Percentiles rank a stretch among this genome's conserved stretches.
phyloP scores from a whole-genome alignment of 75 land plant species.

The Selaginella moellendorffii region DNA sequence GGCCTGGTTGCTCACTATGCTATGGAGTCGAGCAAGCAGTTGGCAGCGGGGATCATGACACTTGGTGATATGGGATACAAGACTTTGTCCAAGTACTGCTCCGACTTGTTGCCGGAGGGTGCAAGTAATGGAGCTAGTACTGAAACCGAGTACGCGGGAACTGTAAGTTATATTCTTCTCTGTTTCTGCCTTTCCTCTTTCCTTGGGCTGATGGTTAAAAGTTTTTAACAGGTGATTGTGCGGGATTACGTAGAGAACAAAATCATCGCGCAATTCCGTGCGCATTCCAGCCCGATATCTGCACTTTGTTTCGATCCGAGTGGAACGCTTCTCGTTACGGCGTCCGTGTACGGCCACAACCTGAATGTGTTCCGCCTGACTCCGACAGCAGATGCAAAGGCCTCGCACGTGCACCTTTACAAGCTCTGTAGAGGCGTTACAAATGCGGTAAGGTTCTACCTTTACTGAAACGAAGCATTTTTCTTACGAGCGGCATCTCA shows the following conservation, averaged over 20 bases:
- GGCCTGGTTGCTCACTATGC: constrained; percentile 77
- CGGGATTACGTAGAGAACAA: constrained; percentile 63
- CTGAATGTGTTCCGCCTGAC: constrained; percentile 79
- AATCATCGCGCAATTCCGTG: constrained; percentile 74
- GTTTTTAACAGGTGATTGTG: constrained; percentile 61
- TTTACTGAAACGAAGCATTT: neutral
- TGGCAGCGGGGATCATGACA: constrained; percentile 74
- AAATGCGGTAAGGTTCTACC: constrained; percentile 55
- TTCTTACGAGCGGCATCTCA: too few relatives aligned
- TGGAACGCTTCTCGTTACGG: constrained; percentile 90
- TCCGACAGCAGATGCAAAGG: constrained; percentile 33
- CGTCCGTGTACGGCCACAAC: constrained; percentile 92
- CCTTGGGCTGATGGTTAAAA: neutral
- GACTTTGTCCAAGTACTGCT: constrained; percentile 56
- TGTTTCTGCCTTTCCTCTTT: neutral
- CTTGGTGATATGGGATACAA: constrained; percentile 75
- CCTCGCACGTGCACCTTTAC: constrained; percentile 63
- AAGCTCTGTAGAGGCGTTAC: constrained; percentile 85
- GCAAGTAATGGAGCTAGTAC: constrained; percentile 12
- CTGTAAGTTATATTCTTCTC: constrained; percentile 30
- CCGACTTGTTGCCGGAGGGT: constrained; percentile 57
- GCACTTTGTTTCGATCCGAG: constrained; percentile 95
- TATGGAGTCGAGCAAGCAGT: constrained; percentile 81
- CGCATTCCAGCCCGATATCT: constrained; percentile 76
- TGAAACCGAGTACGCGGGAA: constrained; percentile 71